Conservation (phyloP, 31 red algal genomes). For the Endocladia muricata region DNA sequence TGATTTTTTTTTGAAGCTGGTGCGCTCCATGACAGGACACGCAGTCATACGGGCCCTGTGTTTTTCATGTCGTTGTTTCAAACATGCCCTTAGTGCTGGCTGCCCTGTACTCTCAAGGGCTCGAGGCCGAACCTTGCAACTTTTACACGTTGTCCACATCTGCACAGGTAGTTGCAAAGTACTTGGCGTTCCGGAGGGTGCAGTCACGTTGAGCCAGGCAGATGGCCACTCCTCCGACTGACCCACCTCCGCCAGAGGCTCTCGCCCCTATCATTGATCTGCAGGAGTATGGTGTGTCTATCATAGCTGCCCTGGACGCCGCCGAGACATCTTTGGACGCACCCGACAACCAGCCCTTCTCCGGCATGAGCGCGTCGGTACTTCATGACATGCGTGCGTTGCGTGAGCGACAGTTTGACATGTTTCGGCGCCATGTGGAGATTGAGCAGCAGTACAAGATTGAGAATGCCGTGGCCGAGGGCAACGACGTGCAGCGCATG, state of each 20-base stretch:
- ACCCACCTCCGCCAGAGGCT: slow-evolving; percentile 10
- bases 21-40: too few species aligned
- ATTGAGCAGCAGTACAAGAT: slow-evolving; percentile 68
- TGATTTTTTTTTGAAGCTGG: too few species aligned
- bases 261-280: slow-evolving; percentile 57
- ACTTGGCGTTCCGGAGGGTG: too few species aligned
- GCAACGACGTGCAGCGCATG: slow-evolving; percentile 56
- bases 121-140: neutral
- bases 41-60: too few species aligned
- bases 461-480: slow-evolving; percentile 49
- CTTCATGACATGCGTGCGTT: slow-evolving; percentile 45
- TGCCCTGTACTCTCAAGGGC: neutral
- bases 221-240: neutral
- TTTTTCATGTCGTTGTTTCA: neutral
- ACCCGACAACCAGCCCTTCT: slow-evolving; percentile 56
- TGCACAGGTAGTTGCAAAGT: neutral
- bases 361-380: slow-evolving; percentile 41
- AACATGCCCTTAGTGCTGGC: neutral
- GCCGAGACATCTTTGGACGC: slow-evolving; percentile 34
- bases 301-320: slow-evolving; percentile 41
- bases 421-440: slow-evolving; percentile 72
- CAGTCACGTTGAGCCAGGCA: neutral
- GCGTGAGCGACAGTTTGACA: slow-evolving; percentile 60
- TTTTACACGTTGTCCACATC: neutral
- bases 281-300: slow-evolving; percentile 49